Base-by-base conservation (phyloP, 2,329 filamentous ascomycete genomes). In the Diaporthe sp. region DNA sequence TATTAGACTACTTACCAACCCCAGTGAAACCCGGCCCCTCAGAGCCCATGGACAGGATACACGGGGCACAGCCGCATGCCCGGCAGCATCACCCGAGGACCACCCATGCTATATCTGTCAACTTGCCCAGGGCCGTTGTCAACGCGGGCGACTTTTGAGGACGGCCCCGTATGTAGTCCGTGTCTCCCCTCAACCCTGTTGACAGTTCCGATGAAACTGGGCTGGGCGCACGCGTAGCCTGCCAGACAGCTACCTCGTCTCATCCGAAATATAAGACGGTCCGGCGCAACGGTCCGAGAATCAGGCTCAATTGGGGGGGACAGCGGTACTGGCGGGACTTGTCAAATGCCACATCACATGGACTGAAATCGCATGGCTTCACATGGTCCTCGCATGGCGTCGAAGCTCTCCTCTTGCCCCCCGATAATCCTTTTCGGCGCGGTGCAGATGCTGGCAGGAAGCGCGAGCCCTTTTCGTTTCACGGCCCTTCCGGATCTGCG, bases 281-380 rank as follows among this genome's bases (percentile, higher is more conserved):
- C 39, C 42, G 53, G 28, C 51, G 49, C 62, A 74, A 69, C 39
- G 51, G 53, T 70, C 65, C 65, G 65, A 69, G 44, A 69, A 69
- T 13, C 58, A 74, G 58, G 44, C 25, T 19, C 34, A 31, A 22
- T 53, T 37, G 58, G 31, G 46, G 12, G 6, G 28, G 17, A 19
- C 9, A 44, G 46, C 7, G 31, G 1, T 49, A 68, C 65, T 53
- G 22, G 25, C 19, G 62, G 19, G 13, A 46, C 46, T 19, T n/a
- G 42, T 15, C 34, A 42, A 12, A 53, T 39, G n/a, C 17, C 62
- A 25, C 46, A 37, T 68, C 65, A 53, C 65, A 68, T 68, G 65
- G n/a, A 7, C 46, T 25, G 34, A 53, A 9, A 68, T 68, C 31
- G n/a, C 46, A 68, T 55, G 13, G 65, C 46, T 37, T 46, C 59